A percentile compares a stretch with the other conserved stretches of the same genome.
These are phyloP conservation scores for Xylaria sp. DNA, from an alignment of 2,329 filamentous ascomycete species.

Conservation along the genomic window DNA sequence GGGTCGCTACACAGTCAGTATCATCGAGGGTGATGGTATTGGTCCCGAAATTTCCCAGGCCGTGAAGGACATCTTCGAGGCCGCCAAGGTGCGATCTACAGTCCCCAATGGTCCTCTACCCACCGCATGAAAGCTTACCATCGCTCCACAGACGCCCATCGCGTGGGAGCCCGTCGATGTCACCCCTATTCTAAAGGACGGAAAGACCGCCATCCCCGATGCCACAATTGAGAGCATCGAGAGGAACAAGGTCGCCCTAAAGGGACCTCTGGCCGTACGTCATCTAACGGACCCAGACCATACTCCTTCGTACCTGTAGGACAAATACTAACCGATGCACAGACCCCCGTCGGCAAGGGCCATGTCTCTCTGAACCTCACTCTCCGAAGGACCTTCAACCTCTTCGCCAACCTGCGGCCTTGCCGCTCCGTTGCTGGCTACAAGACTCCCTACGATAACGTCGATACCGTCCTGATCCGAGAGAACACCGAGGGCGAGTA, in stretches of 20 bases:
- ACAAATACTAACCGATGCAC: slow-evolving; percentile 34
- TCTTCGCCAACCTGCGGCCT: slow-evolving; percentile 98
- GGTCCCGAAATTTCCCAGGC: slow-evolving; percentile 97
- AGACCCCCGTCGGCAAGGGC: slow-evolving; percentile 97
- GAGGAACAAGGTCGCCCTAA: slow-evolving; percentile 96
- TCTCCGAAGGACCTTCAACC: slow-evolving; percentile 98
- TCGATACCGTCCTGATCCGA: slow-evolving; percentile 97
- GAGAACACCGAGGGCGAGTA: slow-evolving; percentile 99
- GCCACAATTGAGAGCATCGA: slow-evolving; percentile 92
- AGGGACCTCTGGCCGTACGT: slow-evolving; percentile 93
- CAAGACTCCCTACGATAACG: slow-evolving; percentile 98
- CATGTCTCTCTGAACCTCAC: slow-evolving; percentile 99
- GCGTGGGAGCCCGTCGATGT: slow-evolving; percentile 98
- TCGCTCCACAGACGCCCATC: slow-evolving; percentile 75
- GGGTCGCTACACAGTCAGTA: slow-evolving; percentile 94
- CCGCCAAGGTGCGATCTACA: slow-evolving; percentile 79
- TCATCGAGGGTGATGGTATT: slow-evolving; percentile 99
- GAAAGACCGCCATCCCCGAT: slow-evolving; percentile 94
- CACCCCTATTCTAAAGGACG: slow-evolving; percentile 90
- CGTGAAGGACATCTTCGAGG: slow-evolving; percentile 98
- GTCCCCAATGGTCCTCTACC: neutral
- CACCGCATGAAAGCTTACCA: slow-evolving; percentile 16
- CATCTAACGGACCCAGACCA: slow-evolving; percentile 22
- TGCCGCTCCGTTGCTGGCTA: slow-evolving; percentile 97
- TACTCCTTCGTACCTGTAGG: neutral